A percentile compares a stretch with the other conserved stretches of the same genome.
Conservation (phyloP, 176 grass and related monocot species). For the Pontederia crassipes region DNA sequence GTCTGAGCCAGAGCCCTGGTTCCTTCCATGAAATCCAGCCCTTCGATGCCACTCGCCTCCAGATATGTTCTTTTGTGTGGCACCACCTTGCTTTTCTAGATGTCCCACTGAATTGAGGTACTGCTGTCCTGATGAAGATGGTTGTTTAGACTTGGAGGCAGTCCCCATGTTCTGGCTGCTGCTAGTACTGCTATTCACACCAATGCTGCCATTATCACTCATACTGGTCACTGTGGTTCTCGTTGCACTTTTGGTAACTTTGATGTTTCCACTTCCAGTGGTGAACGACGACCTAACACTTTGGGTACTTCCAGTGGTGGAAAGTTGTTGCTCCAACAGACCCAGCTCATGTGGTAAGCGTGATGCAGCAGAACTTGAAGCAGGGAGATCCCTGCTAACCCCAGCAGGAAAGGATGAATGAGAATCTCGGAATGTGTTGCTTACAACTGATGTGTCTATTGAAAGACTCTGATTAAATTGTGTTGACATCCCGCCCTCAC, state of each 20-base stretch:
- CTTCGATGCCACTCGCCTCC: conserved; percentile 59
- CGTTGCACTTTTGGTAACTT: conserved; percentile 39
- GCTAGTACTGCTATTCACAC: conserved; percentile 26
- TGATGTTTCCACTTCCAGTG: conserved; percentile 30
- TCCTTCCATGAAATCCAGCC: conserved; percentile 48
- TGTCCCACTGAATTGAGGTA: conserved; percentile 34
- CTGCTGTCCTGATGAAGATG: conserved; percentile 27
- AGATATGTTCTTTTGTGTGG: conserved; percentile 29
- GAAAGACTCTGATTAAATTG: conserved; percentile 47
- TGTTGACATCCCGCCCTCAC: conserved; percentile 32
- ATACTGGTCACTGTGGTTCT: conserved; percentile 29
- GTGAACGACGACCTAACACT: conserved; percentile 31
- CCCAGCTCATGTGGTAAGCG: conserved; percentile 43
- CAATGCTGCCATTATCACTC: conserved; percentile 24
- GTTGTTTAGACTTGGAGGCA: conserved; percentile 31
- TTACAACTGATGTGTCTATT: conserved; percentile 28
- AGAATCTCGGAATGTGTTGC: conserved; percentile 45
- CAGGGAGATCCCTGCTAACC: conserved; percentile 27
- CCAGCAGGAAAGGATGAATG: conserved; percentile 32
- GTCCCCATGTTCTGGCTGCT: conserved; percentile 25
- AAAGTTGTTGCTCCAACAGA: conserved; percentile 37
- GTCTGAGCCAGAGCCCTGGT: conserved; percentile 42
- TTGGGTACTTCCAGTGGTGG: conserved; percentile 32
- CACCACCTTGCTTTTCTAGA: conserved; percentile 31
- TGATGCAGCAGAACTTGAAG: conserved; percentile 25